These are phyloP conservation scores for Sindora glabra DNA, from an alignment of 306 rosid species.

Conservation along the genomic window DNA sequence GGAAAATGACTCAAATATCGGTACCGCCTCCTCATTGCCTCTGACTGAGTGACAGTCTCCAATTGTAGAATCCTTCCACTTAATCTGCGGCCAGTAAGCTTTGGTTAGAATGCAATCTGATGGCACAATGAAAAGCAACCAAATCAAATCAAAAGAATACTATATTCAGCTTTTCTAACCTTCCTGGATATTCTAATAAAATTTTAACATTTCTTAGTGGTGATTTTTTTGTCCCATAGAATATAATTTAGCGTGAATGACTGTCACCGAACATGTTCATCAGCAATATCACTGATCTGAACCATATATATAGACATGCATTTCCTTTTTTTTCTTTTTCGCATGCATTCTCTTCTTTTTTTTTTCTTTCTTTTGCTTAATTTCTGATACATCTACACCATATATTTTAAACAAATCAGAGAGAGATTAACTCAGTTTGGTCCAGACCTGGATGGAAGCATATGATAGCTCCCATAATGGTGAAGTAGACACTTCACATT, in stretches of 20 bases:
- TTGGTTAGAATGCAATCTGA: slow-evolving; percentile 8
- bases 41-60: slow-evolving; percentile 78
- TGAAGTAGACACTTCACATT: slow-evolving; percentile 84
- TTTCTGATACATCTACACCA: too few relatives aligned
- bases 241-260: too few relatives aligned
- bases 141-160: too few relatives aligned
- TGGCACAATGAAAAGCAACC: background rate
- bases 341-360: too few relatives aligned
- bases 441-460: slow-evolving; percentile 76
- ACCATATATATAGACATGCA: background rate
- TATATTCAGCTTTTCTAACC: too few relatives aligned
- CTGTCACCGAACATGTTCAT: too few relatives aligned
- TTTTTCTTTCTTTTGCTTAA: too few relatives aligned
- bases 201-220: too few relatives aligned
- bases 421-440: background rate
- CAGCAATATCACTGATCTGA: too few relatives aligned
- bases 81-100: slow-evolving; percentile 44
- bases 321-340: background rate
- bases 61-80: slow-evolving; percentile 76
- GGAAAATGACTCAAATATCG: slow-evolving; percentile 88
- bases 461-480: slow-evolving; percentile 68
- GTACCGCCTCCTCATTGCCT: slow-evolving; percentile 82
- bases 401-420: slow-evolving; percentile 5
- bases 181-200: too few relatives aligned
- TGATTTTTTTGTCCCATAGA: too few relatives aligned